phyloP scores from a whole-genome alignment of 2,329 filamentous ascomycete genomes.

The Domatiomyces catenatus region DNA sequence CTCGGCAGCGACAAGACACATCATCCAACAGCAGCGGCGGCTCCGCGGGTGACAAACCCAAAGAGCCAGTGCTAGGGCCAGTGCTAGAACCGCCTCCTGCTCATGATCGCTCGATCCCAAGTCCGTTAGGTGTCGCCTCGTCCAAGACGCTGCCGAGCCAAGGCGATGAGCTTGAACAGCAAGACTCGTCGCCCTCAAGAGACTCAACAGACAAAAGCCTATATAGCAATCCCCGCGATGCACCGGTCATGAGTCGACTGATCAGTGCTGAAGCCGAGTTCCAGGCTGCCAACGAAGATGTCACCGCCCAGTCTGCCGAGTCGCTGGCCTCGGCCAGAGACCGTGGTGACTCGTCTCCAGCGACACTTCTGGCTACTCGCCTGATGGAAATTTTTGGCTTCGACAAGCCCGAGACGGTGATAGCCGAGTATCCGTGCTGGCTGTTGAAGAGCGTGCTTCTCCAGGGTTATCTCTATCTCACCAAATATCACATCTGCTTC shows the following conservation, averaged over 20 bases:
- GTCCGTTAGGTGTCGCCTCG: background rate
- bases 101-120: background rate
- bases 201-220: conserved; percentile 9
- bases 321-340: conserved; percentile 12
- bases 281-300: conserved; percentile 15
- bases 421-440: conserved; percentile 88
- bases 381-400: conserved; percentile 79
- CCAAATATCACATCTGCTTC: conserved; percentile 82
- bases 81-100: background rate
- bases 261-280: conserved; percentile 55
- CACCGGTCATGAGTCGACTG: conserved; percentile 64
- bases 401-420: conserved; percentile 64
- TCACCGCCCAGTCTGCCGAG: conserved; percentile 1
- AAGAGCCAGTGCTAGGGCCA: too few relatives aligned
- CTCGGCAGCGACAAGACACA: background rate
- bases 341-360: conserved; percentile 25
- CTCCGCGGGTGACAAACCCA: conserved; percentile 2
- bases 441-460: conserved; percentile 78
- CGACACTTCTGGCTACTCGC: conserved; percentile 50
- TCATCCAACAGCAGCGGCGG: background rate
- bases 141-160: background rate
- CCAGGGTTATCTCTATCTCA: conserved; percentile 94
- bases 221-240: conserved; percentile 32
- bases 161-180: background rate
- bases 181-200: conserved; percentile 5